Evolutionary conservation across 1,284 basidiomycete species (phyloP).

Genomic region (Cutaneotrichosporon mucoides): DNA sequence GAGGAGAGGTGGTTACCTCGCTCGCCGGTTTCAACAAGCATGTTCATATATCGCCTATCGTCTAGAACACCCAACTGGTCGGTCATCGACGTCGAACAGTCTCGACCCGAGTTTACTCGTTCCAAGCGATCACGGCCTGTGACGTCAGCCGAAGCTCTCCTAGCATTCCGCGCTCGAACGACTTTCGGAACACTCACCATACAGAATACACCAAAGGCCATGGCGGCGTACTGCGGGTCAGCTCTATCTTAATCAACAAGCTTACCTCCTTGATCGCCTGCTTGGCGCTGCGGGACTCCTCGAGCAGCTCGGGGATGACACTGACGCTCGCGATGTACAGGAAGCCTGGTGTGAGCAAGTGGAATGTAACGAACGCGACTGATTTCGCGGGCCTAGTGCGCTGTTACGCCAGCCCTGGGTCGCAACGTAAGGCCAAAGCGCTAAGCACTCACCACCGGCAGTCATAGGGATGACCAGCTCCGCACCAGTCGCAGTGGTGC

Average conservation of each 20-base stretch:
- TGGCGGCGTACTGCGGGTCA: slow-evolving; percentile 67
- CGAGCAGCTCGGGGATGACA: slow-evolving; percentile 76
- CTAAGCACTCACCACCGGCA: slow-evolving; percentile 60
- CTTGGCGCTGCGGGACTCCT: slow-evolving; percentile 75
- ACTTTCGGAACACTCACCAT: slow-evolving; percentile 57
- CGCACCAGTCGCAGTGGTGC: slow-evolving; percentile 68
- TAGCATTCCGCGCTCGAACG: too few species aligned
- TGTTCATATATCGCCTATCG: too few species aligned
- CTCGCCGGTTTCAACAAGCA: too few species aligned
- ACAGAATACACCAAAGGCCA: slow-evolving; percentile 79
- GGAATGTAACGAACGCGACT: background rate
- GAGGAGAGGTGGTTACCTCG: too few species aligned
- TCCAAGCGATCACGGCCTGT: slow-evolving; percentile 56
- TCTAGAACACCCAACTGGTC: too few species aligned
- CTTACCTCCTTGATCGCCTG: slow-evolving; percentile 79
- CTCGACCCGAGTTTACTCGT: slow-evolving; percentile 58
- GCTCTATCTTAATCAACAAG: slow-evolving; percentile 1
- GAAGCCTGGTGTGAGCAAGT: slow-evolving; percentile 57
- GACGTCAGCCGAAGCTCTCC: background rate
- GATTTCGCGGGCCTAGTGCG: background rate
- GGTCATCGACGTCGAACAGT: too few species aligned
- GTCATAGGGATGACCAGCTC: slow-evolving; percentile 81
- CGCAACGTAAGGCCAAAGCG: background rate
- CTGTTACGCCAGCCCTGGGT: background rate
- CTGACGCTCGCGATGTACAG: slow-evolving; percentile 86